Percentiles rank a stretch among this genome's conserved stretches.
Evolutionary conservation across 2,329 filamentous ascomycete species (phyloP).

Genomic region (Xylariales sp.): DNA sequence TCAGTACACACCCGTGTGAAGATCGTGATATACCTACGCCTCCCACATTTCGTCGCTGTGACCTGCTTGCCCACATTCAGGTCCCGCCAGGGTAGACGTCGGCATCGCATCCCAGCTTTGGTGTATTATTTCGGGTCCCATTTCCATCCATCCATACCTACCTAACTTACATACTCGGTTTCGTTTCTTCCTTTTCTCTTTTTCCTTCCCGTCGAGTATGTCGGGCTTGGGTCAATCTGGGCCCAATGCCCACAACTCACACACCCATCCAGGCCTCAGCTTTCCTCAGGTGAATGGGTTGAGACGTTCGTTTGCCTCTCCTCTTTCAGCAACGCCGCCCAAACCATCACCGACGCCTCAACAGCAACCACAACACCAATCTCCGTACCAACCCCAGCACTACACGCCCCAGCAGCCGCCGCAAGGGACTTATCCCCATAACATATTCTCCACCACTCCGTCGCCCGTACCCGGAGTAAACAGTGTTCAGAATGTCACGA

Average conservation of each 20-base stretch:
- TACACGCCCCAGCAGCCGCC: constrained; percentile 49
- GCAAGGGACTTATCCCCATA: constrained; percentile 44
- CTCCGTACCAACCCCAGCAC: constrained; percentile 49
- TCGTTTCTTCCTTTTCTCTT: constrained; percentile 13
- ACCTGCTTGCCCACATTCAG: constrained; percentile 2
- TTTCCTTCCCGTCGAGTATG: constrained; percentile 29
- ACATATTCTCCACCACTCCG: constrained; percentile 46
- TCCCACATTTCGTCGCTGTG: constrained; percentile 1
- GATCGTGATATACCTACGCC: constrained; percentile 13
- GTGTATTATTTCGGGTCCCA: constrained; percentile 5
- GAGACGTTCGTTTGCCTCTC: constrained; percentile 43
- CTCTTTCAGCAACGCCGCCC: constrained; percentile 46
- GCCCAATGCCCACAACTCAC: constrained; percentile 36
- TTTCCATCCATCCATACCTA: too few relatives aligned
- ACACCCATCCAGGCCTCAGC: constrained; percentile 48
- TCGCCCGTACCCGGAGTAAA: constrained; percentile 43
- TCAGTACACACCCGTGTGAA: constrained; percentile 9
- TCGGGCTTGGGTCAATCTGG: constrained; percentile 45
- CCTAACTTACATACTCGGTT: too few relatives aligned
- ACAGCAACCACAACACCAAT: constrained; percentile 37
- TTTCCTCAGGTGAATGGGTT: constrained; percentile 46
- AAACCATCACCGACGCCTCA: constrained; percentile 48
- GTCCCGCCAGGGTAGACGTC: constrained; percentile 5
- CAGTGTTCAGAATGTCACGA: constrained; percentile 45
- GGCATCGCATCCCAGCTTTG: constrained; percentile 8